Conservation (phyloP, 2,329 filamentous ascomycete species). For the Exophiala mesophila region DNA sequence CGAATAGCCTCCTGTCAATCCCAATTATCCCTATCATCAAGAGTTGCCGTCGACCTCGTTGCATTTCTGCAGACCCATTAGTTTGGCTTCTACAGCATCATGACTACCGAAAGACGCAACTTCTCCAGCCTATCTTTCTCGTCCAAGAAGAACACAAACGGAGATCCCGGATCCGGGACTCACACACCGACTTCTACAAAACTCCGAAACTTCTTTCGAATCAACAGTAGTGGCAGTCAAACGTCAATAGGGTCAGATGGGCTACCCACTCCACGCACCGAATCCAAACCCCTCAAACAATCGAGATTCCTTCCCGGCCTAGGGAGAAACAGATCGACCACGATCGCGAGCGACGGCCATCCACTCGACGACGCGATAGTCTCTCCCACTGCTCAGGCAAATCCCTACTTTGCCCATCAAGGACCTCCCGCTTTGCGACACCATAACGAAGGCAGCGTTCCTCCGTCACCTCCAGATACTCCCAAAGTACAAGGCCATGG, state of each 20-base stretch:
- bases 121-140: conserved; percentile 43
- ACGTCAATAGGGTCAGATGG: conserved; percentile 39
- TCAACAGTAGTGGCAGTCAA: conserved; percentile 52
- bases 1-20: no score
- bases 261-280: conserved; percentile 48
- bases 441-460: conserved; percentile 89
- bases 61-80: conserved; percentile 27
- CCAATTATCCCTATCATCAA: no score
- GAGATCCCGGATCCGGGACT: conserved; percentile 36
- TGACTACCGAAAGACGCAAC: conserved; percentile 44
- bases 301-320: conserved; percentile 85
- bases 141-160: conserved; percentile 41
- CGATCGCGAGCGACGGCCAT: conserved; percentile 88
- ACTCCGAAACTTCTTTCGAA: conserved; percentile 67
- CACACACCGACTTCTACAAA: conserved; percentile 53
- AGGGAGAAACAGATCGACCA: conserved; percentile 80
- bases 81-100: conserved; percentile 30
- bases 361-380: conserved; percentile 75
- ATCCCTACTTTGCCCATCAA: conserved; percentile 96
- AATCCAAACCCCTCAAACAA: conserved; percentile 66
- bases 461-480: conserved; percentile 87
- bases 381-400: conserved; percentile 88
- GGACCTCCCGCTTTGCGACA: conserved; percentile 89
- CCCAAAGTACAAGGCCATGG: conserved; percentile 71
- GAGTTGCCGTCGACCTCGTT: background rate